phyloP scores from a whole-genome alignment of 2,329 filamentous ascomycete genomes.

The Zelopaecilomyces penicillatus region DNA sequence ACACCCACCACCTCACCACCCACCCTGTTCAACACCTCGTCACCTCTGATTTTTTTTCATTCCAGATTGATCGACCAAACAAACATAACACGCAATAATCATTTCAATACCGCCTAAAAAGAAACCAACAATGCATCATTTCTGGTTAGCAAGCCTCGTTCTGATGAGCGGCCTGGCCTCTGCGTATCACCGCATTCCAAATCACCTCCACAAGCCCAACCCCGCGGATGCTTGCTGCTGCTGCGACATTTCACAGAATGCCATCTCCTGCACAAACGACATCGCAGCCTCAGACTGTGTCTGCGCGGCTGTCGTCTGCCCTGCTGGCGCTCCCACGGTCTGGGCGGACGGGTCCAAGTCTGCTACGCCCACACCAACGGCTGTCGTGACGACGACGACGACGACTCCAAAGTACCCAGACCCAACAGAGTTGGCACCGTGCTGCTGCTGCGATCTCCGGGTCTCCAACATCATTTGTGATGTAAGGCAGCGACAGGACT shows the following conservation, averaged over 20 bases:
- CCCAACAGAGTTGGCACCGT: conserved; percentile 6
- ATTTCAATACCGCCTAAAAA: background rate
- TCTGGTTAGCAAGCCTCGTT: conserved; percentile 10
- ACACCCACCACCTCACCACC: too few species aligned
- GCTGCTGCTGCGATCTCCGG: conserved; percentile 17
- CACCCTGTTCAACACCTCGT: too few species aligned
- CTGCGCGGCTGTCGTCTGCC: conserved; percentile 19
- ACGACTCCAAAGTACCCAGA: background rate
- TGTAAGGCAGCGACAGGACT: conserved; percentile 4
- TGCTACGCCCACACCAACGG: background rate
- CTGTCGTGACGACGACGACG: background rate
- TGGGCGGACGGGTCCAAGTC: conserved; percentile 1
- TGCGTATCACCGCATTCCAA: background rate
- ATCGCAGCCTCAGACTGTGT: conserved; percentile 16
- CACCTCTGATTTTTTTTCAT: conserved; percentile 1
- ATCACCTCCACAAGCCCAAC: background rate
- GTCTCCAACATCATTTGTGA: conserved; percentile 10
- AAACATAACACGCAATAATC: background rate
- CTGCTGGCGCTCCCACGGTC: conserved; percentile 13
- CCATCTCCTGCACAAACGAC: conserved; percentile 17
- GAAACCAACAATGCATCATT: conserved; percentile 8
- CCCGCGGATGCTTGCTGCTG: conserved; percentile 23
- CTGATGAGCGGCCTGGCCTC: conserved; percentile 13
- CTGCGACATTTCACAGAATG: conserved; percentile 19
- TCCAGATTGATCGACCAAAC: conserved; percentile 2